These are phyloP conservation scores for Chrysochromulina parva DNA, from an alignment of 78 protist species.

Conservation along the genomic window DNA sequence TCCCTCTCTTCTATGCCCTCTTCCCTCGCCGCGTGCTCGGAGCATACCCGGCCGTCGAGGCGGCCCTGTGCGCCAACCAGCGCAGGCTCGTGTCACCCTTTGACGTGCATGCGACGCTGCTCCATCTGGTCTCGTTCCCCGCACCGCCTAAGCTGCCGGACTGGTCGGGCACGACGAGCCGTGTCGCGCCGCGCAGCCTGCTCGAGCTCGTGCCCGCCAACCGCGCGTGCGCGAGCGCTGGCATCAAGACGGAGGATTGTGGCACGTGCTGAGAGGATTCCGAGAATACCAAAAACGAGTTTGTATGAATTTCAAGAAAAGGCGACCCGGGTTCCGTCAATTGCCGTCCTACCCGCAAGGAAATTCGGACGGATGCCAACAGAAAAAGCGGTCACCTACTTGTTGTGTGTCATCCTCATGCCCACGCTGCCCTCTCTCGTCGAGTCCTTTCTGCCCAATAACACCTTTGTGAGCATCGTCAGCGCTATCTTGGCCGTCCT, in stretches of 20 bases:
- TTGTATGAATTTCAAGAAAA: no score
- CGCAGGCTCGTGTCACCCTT: not conserved
- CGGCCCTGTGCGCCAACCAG: not conserved
- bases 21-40: not conserved
- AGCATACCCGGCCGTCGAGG: not conserved
- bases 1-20: not conserved
- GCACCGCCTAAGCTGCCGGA: not conserved
- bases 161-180: not conserved
- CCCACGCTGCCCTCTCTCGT: no score
- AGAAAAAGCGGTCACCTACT: no score
- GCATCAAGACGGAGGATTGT: not conserved
- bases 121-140: not conserved
- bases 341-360: no score
- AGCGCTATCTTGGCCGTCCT: no score
- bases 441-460: no score
- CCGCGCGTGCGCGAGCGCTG: not conserved
- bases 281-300: not conserved
- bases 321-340: no score
- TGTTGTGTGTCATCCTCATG: no score
- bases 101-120: slow-evolving; percentile 21
- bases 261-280: not conserved
- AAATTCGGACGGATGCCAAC: no score
- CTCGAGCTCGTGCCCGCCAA: not conserved
- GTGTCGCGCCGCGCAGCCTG: not conserved
- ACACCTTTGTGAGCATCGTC: no score